These are phyloP conservation scores for Yamadazyma taylorii DNA, from an alignment of 1,139 yeast genomes.

Conservation along the genomic window DNA sequence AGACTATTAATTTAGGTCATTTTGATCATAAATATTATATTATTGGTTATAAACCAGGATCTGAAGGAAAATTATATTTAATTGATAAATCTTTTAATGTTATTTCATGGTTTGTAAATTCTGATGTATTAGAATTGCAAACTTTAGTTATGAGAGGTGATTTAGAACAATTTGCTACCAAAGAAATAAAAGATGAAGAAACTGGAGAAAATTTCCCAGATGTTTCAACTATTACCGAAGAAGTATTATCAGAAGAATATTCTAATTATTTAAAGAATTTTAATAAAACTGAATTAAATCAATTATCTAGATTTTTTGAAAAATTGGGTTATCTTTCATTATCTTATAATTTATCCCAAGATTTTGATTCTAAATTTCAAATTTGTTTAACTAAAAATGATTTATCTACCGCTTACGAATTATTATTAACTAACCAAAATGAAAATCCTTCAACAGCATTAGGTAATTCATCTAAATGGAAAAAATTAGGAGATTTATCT, in stretches of 20 bases:
- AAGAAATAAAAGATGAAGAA: conserved; percentile 35
- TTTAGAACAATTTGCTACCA: conserved; percentile 49
- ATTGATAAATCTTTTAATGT: conserved; percentile 89
- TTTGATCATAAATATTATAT: conserved; percentile 86
- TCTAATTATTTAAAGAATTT: conserved; percentile 42
- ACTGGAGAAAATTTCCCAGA: conserved; percentile 42
- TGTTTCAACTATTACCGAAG: conserved; percentile 59
- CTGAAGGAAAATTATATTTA: conserved; percentile 86
- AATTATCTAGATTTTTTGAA: conserved; percentile 89
- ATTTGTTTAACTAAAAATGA: conserved; percentile 59
- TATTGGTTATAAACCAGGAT: conserved; percentile 78
- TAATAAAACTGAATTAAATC: conserved; percentile 68
- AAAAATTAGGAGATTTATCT: conserved; percentile 85
- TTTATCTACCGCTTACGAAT: conserved; percentile 68
- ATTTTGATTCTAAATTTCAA: conserved; percentile 83
- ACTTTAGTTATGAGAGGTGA: conserved; percentile 95
- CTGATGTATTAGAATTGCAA: conserved; percentile 90
- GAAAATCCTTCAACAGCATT: conserved; percentile 39
- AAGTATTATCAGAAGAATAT: conserved; percentile 61
- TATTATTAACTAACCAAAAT: conserved; percentile 61
- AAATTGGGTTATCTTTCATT: conserved; percentile 85
- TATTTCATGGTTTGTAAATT: conserved; percentile 75
- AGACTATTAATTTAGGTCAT: conserved; percentile 88
- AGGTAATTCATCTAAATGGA: conserved; percentile 67
- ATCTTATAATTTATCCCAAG: conserved; percentile 80